Evolutionary conservation across 768 basidiomycete species (phyloP).

Genomic region (Amanita jacksonii): DNA sequence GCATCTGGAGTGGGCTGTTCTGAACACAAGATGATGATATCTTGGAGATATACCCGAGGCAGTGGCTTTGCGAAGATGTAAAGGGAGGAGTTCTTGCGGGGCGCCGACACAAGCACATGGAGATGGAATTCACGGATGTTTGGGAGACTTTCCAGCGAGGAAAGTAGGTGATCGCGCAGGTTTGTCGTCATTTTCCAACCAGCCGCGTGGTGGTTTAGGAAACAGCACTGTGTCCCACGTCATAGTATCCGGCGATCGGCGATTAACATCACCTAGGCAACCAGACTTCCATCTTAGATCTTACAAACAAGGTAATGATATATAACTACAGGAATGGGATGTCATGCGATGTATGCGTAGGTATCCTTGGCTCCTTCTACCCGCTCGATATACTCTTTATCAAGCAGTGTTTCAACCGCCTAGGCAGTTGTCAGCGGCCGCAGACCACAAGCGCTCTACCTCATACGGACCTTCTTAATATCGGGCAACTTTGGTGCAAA

Average conservation of each 20-base stretch:
- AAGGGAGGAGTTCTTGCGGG: slow-evolving; percentile 55
- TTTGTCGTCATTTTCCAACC: slow-evolving; percentile 14
- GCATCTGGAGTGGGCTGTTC: slow-evolving; percentile 43
- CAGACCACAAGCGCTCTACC: slow-evolving; percentile 16
- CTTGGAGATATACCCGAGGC: slow-evolving; percentile 61
- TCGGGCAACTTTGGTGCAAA: slow-evolving; percentile 92
- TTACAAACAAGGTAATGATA: neutral
- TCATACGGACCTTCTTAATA: slow-evolving; percentile 80
- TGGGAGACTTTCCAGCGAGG: slow-evolving; percentile 43
- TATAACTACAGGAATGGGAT: neutral
- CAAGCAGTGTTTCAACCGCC: slow-evolving; percentile 89
- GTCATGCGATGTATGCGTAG: slow-evolving; percentile 67
- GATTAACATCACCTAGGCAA: neutral
- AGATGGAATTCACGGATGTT: slow-evolving; percentile 66
- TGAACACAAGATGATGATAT: slow-evolving; percentile 68
- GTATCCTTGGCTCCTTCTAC: slow-evolving; percentile 83
- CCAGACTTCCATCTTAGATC: neutral
- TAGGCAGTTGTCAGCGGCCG: slow-evolving; percentile 36
- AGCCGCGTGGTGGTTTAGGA: neutral
- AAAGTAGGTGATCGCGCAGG: slow-evolving; percentile 56
- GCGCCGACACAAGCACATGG: slow-evolving; percentile 62
- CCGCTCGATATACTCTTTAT: slow-evolving; percentile 97
- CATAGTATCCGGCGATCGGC: neutral
- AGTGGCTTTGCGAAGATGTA: slow-evolving; percentile 69
- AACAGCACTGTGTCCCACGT: too few relatives aligned